These are phyloP conservation scores for Geopyxis carbonaria DNA, from an alignment of 495 filamentous ascomycete species.

Conservation along the genomic window DNA sequence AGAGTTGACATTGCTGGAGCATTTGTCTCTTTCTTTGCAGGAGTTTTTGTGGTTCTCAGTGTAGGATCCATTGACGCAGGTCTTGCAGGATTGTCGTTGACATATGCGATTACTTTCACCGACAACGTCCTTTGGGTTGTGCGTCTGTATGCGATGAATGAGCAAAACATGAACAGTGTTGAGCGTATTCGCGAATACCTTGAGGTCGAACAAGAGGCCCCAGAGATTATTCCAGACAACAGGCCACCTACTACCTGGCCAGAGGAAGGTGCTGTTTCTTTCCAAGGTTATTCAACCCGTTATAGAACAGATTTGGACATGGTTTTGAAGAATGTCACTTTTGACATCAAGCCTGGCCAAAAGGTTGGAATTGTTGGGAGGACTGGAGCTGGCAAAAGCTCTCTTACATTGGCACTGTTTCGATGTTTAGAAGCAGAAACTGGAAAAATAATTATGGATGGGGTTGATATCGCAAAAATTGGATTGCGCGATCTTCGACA, in stretches of 20 bases:
- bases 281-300: conserved; percentile 70
- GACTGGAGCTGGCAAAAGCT: conserved; percentile 95
- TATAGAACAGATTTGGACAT: conserved; percentile 77
- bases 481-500: conserved; percentile 83
- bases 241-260: conserved; percentile 71
- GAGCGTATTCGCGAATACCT: conserved; percentile 95
- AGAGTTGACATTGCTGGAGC: conserved; percentile 84
- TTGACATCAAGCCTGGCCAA: conserved; percentile 71
- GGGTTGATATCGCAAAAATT: conserved; percentile 70
- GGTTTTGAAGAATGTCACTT: conserved; percentile 66
- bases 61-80: conserved; percentile 80
- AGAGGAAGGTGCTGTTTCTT: conserved; percentile 66
- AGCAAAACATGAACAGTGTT: conserved; percentile 98
- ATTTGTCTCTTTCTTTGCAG: conserved; percentile 83
- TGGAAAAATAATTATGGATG: conserved; percentile 81
- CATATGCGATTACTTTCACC: conserved; percentile 95
- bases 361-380: conserved; percentile 95
- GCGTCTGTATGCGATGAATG: conserved; percentile 82
- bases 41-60: conserved; percentile 72
- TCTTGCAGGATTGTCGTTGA: conserved; percentile 84
- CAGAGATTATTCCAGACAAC: conserved; percentile 56
- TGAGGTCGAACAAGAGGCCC: conserved; percentile 87
- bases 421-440: conserved; percentile 84
- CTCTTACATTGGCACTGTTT: conserved; percentile 88
- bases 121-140: conserved; percentile 97